Percentiles rank a stretch among this genome's conserved stretches.
Evolutionary conservation across 2,329 filamentous ascomycete genomes (phyloP).

Genomic region (Alternaria incomplexa): DNA sequence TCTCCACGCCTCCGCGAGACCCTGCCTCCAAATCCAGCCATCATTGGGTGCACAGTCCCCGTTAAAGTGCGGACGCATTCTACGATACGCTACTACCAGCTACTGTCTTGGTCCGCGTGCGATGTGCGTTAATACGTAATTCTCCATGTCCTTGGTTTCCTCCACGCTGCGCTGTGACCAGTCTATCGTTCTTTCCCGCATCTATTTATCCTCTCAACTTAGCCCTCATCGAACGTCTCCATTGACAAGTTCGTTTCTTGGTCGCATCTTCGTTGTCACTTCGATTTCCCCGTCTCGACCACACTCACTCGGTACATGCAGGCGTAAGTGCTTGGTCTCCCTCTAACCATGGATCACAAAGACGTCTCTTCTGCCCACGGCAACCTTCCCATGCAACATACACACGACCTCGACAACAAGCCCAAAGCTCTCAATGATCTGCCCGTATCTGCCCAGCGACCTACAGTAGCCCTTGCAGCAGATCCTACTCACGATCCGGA

Average conservation of each 20-base stretch:
- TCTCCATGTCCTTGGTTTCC: constrained; percentile 3
- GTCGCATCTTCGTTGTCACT: neutral
- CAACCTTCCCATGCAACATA: constrained; percentile 20
- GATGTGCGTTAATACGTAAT: constrained; percentile 19
- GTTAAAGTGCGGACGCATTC: neutral
- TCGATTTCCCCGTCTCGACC: neutral
- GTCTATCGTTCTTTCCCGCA: neutral
- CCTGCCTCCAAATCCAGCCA: constrained; percentile 6
- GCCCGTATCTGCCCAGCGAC: constrained; percentile 23
- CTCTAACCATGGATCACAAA: constrained; percentile 22
- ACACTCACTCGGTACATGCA: constrained; percentile 1
- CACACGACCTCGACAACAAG: constrained; percentile 14
- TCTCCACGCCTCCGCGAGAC: constrained; percentile 20
- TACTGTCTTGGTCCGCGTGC: constrained; percentile 6
- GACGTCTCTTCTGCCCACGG: constrained; percentile 16
- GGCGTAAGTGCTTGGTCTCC: constrained; percentile 15
- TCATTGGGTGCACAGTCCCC: constrained; percentile 12
- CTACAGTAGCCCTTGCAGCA: constrained; percentile 28
- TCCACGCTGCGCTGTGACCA: constrained; percentile 4
- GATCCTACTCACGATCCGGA: constrained; percentile 28
- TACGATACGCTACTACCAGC: constrained; percentile 12
- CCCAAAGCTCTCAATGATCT: constrained; percentile 19
- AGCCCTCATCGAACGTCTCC: neutral
- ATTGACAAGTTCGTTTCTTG: neutral
- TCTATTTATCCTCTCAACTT: constrained; percentile 2